Evolutionary conservation across 805 yeast species (phyloP).

Genomic region (Metschnikowia kunwiensis): DNA sequence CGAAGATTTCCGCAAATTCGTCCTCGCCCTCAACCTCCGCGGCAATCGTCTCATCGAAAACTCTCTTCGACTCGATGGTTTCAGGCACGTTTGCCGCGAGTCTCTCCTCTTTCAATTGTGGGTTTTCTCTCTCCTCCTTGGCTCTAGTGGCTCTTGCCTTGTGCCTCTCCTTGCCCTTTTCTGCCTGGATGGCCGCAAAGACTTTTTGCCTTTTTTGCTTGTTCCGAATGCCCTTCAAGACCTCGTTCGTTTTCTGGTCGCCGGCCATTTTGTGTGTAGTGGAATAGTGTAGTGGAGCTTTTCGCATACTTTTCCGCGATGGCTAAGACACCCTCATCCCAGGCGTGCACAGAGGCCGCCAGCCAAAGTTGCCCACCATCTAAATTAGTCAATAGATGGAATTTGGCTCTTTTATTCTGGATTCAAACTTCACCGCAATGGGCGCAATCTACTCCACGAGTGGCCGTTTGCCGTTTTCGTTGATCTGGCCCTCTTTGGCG

Average conservation of each 20-base stretch:
- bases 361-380: too few species aligned
- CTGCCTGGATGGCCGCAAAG: conserved; percentile 69
- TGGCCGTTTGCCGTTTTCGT: conserved; percentile 36
- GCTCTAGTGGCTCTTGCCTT: conserved; percentile 76
- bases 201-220: conserved; percentile 78
- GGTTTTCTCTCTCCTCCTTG: conserved; percentile 81
- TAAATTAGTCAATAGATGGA: too few species aligned
- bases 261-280: conserved; percentile 4
- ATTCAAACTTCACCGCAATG: too few species aligned
- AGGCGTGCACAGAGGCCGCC: conserved; percentile 13
- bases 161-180: conserved; percentile 73
- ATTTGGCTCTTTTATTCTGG: too few species aligned
- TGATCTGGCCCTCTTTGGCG: conserved; percentile 20
- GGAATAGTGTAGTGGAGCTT: conserved; percentile 1
- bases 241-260: conserved; percentile 13
- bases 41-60: conserved; percentile 77
- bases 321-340: conserved; percentile 9
- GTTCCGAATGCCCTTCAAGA: conserved; percentile 53
- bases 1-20: conserved; percentile 46
- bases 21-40: conserved; percentile 60
- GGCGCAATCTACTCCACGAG: conserved; percentile 12
- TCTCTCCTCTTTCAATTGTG: conserved; percentile 78
- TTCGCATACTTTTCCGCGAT: conserved; percentile 10
- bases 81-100: conserved; percentile 72
- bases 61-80: conserved; percentile 81